Conservation (phyloP, 2,329 filamentous ascomycete species). For the Pseudogymnoascus sp. region DNA sequence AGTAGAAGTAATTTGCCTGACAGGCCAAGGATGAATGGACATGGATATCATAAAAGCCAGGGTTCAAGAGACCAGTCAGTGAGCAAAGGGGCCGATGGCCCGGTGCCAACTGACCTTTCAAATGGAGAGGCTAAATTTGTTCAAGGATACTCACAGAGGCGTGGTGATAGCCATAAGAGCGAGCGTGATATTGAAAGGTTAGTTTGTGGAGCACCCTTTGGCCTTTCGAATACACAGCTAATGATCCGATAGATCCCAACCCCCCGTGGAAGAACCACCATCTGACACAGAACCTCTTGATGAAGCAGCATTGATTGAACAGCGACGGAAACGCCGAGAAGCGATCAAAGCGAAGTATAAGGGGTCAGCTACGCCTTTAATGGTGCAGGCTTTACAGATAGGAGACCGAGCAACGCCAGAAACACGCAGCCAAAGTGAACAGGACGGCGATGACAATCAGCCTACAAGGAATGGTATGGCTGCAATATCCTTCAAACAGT, state of each 20-base stretch:
- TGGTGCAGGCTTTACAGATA: constrained; percentile 52
- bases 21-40: constrained; percentile 23
- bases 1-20: constrained; percentile 9
- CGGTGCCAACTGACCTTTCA: constrained; percentile 50
- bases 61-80: constrained; percentile 51
- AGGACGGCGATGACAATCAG: constrained; percentile 18
- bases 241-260: constrained; percentile 22
- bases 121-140: constrained; percentile 62
- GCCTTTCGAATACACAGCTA: neutral
- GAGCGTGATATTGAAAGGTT: constrained; percentile 11
- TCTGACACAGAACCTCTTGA: constrained; percentile 56
- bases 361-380: constrained; percentile 61
- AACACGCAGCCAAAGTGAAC: constrained; percentile 18
- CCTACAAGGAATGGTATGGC: constrained; percentile 32
- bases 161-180: constrained; percentile 31
- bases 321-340: constrained; percentile 75
- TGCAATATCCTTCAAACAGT: neutral
- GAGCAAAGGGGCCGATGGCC: constrained; percentile 56
- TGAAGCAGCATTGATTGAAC: constrained; percentile 76
- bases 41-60: constrained; percentile 40
- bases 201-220: constrained; percentile 14
- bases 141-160: constrained; percentile 50
- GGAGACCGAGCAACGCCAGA: constrained; percentile 28
- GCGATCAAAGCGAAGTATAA: constrained; percentile 78
- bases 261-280: constrained; percentile 36